A percentile compares a stretch with the other conserved stretches of the same genome.
Evolutionary conservation across 2,329 filamentous ascomycete genomes (phyloP).

Genomic region (Zalaria obscura): DNA sequence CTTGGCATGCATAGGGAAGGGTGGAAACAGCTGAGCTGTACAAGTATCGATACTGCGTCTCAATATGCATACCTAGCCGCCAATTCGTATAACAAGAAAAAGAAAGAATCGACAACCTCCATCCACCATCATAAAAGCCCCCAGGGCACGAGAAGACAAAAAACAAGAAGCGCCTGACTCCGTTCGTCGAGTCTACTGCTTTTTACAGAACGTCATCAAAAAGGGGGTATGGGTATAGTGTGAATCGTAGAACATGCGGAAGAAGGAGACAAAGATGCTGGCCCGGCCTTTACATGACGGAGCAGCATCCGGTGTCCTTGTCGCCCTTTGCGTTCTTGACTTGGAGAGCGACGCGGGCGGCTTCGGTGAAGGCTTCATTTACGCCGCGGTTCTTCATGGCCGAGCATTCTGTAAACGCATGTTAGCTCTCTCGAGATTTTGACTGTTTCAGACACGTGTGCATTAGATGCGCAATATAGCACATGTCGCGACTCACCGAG

Average conservation of each 20-base stretch:
- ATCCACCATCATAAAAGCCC: too few species aligned
- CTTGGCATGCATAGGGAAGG: too few species aligned
- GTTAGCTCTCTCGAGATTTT: background rate
- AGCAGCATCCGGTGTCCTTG: constrained; percentile 29
- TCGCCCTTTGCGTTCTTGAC: constrained; percentile 36
- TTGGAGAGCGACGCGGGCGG: constrained; percentile 74
- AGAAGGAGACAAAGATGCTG: background rate
- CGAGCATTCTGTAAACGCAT: constrained; percentile 61
- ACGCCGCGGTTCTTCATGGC: constrained; percentile 97
- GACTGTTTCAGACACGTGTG: too few species aligned
- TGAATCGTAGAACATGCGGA: background rate
- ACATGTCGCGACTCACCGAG: constrained; percentile 40
- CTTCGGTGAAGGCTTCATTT: constrained; percentile 97
- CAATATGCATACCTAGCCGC: too few species aligned
- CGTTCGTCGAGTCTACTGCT: background rate
- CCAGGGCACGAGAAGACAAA: too few species aligned
- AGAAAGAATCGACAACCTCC: too few species aligned
- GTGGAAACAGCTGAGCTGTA: too few species aligned
- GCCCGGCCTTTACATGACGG: constrained; percentile 21
- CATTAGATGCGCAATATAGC: background rate
- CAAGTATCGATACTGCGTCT: too few species aligned
- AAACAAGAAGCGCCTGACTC: background rate
- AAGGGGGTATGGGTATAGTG: background rate
- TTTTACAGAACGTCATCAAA: background rate
- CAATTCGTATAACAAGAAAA: too few species aligned